Conservation (phyloP, 1,284 basidiomycete genomes). For the Ustilago sp. region DNA sequence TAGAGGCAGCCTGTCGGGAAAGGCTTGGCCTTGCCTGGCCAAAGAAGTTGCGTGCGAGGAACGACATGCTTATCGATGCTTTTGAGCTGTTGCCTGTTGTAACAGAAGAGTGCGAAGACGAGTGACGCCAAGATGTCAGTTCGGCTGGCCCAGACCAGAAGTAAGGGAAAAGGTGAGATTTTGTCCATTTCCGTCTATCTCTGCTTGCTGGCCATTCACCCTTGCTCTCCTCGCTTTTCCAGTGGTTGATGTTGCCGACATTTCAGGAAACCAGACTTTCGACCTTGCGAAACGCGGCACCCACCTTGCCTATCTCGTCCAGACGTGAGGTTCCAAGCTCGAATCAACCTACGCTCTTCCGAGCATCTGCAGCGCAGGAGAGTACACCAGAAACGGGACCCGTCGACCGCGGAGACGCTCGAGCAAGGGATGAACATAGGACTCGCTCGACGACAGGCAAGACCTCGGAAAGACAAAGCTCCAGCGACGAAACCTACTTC, state of each 20-base stretch:
- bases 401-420: conserved; percentile 49
- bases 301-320: conserved; percentile 47
- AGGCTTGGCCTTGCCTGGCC: conserved; percentile 34
- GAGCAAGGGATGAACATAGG: conserved; percentile 54
- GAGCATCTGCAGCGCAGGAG: conserved; percentile 51
- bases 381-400: conserved; percentile 27
- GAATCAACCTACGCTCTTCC: conserved; percentile 38
- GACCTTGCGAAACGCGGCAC: conserved; percentile 57
- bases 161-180: background rate
- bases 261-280: conserved; percentile 60
- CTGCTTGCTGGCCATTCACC: background rate
- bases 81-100: background rate
- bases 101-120: background rate
- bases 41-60: conserved; percentile 43
- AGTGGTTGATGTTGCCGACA: conserved; percentile 25
- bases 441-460: conserved; percentile 42
- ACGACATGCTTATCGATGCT: conserved; percentile 24
- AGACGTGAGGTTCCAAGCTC: conserved; percentile 52
- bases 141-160: background rate
- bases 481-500: conserved; percentile 23
- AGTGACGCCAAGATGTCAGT: conserved; percentile 10
- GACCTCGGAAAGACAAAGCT: conserved; percentile 37
- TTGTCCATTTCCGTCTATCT: background rate
- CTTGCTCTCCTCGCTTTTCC: background rate
- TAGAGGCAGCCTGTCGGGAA: conserved; percentile 21